Evolutionary conservation across 345 rosid genomes (phyloP).

Genomic region (Citrus cavaleriei): DNA sequence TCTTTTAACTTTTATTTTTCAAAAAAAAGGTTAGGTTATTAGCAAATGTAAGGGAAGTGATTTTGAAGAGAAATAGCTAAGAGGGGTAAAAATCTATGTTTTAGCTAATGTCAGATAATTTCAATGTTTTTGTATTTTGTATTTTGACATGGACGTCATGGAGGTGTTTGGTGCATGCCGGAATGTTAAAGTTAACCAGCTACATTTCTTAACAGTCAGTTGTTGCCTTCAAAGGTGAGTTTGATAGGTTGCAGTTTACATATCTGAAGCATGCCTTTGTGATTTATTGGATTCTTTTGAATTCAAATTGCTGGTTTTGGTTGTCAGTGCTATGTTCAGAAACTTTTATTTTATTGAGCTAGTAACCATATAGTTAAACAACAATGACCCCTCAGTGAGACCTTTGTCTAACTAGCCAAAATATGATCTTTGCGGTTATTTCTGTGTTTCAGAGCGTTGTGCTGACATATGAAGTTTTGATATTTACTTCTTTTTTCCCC

Average conservation of each 20-base stretch:
- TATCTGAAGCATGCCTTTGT: background rate
- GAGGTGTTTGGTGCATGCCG: background rate
- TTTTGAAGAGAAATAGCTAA: background rate
- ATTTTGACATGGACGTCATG: background rate
- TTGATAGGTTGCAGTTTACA: background rate
- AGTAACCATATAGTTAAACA: background rate
- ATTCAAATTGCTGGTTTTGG: background rate
- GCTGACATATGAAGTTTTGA: slow-evolving; percentile 2
- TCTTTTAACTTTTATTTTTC: no score
- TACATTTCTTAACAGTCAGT: background rate
- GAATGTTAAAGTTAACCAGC: background rate
- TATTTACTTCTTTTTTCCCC: background rate
- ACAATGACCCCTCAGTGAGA: background rate
- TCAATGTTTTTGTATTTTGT: background rate
- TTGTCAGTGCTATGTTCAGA: background rate
- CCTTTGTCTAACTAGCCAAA: background rate
- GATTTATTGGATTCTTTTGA: background rate
- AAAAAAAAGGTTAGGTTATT: background rate
- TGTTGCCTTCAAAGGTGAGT: background rate
- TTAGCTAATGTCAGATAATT: background rate
- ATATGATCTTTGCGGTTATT: background rate
- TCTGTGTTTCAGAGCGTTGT: slow-evolving; percentile 6
- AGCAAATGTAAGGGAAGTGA: background rate
- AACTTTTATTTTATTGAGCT: background rate
- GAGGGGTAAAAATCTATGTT: background rate